A percentile compares a stretch with the other conserved stretches of the same genome.
Conservation (phyloP, 805 yeast genomes). For the Spathaspora girioi region DNA sequence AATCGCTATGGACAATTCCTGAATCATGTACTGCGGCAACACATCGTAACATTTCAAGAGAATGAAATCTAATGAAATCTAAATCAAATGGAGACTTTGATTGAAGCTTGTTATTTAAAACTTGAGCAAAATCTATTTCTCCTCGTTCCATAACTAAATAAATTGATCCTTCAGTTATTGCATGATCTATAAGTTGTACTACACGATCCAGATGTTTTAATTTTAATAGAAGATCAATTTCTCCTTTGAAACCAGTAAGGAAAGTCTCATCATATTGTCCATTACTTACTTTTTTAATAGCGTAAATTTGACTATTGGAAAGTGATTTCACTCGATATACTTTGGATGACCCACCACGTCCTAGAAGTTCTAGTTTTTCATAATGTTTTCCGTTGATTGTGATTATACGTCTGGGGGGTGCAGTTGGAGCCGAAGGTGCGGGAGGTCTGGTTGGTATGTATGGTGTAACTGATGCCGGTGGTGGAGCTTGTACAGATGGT, state of each 20-base stretch:
- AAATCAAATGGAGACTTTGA: constrained; percentile 50
- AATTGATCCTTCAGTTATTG: constrained; percentile 60
- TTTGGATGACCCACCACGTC: constrained; percentile 90
- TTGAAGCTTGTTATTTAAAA: constrained; percentile 54
- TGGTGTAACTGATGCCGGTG: constrained; percentile 1
- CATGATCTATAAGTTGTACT: constrained; percentile 71
- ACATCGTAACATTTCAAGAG: constrained; percentile 75
- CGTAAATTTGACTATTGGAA: constrained; percentile 57
- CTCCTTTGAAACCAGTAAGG: constrained; percentile 81
- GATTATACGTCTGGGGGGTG: constrained; percentile 20
- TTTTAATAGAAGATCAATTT: constrained; percentile 67
- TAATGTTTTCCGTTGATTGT: constrained; percentile 57
- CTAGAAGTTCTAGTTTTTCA: constrained; percentile 73
- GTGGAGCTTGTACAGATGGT: not conserved
- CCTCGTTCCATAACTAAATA: constrained; percentile 92
- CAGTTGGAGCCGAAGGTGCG: not conserved
- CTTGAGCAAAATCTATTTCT: constrained; percentile 83
- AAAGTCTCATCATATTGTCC: constrained; percentile 78
- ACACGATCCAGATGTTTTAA: constrained; percentile 64
- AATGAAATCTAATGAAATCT: constrained; percentile 75
- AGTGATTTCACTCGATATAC: constrained; percentile 72
- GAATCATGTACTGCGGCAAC: constrained; percentile 83
- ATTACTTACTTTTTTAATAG: constrained; percentile 76
- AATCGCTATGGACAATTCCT: constrained; percentile 82
- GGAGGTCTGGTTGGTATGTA: not conserved